Base-by-base conservation (phyloP, 257 asterid species). In the Fraxinus americana region DNA sequence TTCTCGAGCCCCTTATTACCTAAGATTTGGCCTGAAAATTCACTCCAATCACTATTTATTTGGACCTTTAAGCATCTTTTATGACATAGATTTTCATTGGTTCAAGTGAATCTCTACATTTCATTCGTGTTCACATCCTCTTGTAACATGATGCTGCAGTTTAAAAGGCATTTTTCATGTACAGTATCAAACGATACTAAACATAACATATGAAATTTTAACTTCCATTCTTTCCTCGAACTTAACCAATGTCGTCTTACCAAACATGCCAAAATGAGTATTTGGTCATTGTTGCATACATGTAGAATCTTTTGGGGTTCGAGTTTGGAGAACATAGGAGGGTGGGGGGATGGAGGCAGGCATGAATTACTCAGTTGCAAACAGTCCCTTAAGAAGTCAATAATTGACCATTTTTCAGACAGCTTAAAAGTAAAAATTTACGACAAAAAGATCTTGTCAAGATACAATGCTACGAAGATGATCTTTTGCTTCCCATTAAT, bases 401-500 rank as follows among this genome's bases (percentile, higher is more conserved):
- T 54, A 54, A 54, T 54, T 54, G 63, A 54, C 19, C 19, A 50
- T 19, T 54, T 54, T 59, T 12, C 30, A 59, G 67, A 10, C 32
- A 21, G 67, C 14, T 59, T 59, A n/a, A n/a, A 59, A n/a, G 29
- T n/a, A 23, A 21, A 0, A 59, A 59, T 2, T 6, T 21, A 21
- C 11, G 25, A 23, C 8, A 59, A 59, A 7, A 59, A 48, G 14
- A 50, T 50, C 7, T 50, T 0, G 17, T n/a, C 11, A 25, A 48
- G 35, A 39, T 39, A 7, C 21, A 68, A 72, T 59, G 74, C 71
- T 30, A 36, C 61, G 76, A 73, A 10, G 43, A 67, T 32, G 68
- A 63, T 68, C 71, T 71, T 76, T 68, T 17, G 68, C 83, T 52
- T 70, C 68, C 79, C 50, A 81, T 67, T 25, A 76, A 67, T 72